phyloP scores from a whole-genome alignment of 2,329 filamentous ascomycete genomes.

The Trichoderma sp. region DNA sequence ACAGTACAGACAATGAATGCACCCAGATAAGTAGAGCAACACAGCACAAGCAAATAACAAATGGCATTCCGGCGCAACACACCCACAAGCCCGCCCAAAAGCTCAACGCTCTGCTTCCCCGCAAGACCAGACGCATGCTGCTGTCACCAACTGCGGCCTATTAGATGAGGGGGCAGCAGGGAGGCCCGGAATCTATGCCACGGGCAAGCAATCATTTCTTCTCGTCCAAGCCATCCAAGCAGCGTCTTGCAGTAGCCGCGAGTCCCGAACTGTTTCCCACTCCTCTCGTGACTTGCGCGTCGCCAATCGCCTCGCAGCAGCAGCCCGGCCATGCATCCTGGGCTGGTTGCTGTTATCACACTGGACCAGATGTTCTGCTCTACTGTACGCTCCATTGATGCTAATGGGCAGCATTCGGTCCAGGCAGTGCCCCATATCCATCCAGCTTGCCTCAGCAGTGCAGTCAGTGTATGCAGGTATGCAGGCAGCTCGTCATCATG shows the following conservation, averaged over 20 bases:
- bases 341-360: background rate
- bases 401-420: background rate
- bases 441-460: too few species aligned
- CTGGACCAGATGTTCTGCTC: background rate
- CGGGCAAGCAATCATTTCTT: background rate
- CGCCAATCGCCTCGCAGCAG: background rate
- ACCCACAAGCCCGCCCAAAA: background rate
- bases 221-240: background rate
- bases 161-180: background rate
- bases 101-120: background rate
- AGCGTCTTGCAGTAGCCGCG: constrained; percentile 14
- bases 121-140: constrained; percentile 1
- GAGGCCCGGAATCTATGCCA: background rate
- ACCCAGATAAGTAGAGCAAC: background rate
- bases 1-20: background rate
- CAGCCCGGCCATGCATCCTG: constrained; percentile 5
- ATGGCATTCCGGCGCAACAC: background rate
- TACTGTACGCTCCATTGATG: background rate
- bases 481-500: background rate
- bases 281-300: constrained; percentile 3
- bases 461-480: background rate
- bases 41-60: background rate
- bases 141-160: constrained; percentile 9
- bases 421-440: background rate
- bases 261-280: constrained; percentile 1